Conservation (phyloP, 2,329 filamentous ascomycete genomes). For the Rhinocladiella similis region DNA sequence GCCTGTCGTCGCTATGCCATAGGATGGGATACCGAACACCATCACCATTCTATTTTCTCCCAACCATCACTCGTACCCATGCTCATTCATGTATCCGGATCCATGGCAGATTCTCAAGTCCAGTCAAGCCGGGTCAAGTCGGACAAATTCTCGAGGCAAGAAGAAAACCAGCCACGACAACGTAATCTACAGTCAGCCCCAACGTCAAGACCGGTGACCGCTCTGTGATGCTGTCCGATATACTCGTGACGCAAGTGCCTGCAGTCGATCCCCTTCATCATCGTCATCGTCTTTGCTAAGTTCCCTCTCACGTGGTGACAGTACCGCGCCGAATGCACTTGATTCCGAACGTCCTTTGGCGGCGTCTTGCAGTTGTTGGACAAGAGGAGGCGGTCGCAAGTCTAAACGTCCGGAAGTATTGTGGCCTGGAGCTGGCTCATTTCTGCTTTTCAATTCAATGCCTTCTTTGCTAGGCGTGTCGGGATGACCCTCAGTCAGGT, state of each 20-base stretch:
- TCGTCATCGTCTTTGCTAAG: constrained; percentile 39
- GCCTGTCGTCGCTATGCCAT: too few species aligned
- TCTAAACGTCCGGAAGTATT: constrained; percentile 22
- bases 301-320: constrained; percentile 4
- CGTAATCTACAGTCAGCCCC: too few species aligned
- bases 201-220: constrained; percentile 14
- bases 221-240: constrained; percentile 30
- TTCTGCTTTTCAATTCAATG: neutral
- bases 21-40: too few species aligned
- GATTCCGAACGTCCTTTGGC: constrained; percentile 13
- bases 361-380: constrained; percentile 25
- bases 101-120: too few species aligned
- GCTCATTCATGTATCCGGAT: too few species aligned
- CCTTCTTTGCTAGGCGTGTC: constrained; percentile 4
- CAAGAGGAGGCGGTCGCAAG: constrained; percentile 27
- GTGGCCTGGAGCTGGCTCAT: constrained; percentile 5
- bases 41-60: too few species aligned
- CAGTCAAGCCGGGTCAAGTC: neutral
- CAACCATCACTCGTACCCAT: too few species aligned
- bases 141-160: neutral
- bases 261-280: constrained; percentile 41
- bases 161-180: neutral
- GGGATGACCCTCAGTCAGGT: constrained; percentile 8
- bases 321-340: neutral
- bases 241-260: constrained; percentile 28